Percentiles rank a stretch among this genome's conserved stretches.
phyloP scores from a whole-genome alignment of 75 land plant species.

The Cupressus sempervirens region DNA sequence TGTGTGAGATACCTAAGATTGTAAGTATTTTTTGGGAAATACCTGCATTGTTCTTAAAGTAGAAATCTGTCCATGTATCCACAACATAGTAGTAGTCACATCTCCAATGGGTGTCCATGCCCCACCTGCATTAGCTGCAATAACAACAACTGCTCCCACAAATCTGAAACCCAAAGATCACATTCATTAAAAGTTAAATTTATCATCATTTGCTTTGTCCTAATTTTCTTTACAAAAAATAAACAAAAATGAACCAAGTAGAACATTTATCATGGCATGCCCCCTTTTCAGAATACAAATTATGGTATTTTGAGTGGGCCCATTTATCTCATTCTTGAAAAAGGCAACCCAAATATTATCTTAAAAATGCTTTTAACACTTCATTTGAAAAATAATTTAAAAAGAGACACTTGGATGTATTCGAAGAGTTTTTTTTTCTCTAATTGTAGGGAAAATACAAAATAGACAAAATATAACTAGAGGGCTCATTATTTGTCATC shows the following conservation, averaged over 20 bases:
- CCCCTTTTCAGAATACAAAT: too few species aligned
- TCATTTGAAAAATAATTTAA: too few species aligned
- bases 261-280: neutral
- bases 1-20: neutral
- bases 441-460: too few species aligned
- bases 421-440: too few species aligned
- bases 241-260: neutral
- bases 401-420: too few species aligned
- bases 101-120: conserved; percentile 99
- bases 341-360: too few species aligned
- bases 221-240: conserved; percentile 5
- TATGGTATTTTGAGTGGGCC: too few species aligned
- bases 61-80: conserved; percentile 99
- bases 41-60: conserved; percentile 89
- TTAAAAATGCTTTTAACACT: too few species aligned
- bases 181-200: neutral
- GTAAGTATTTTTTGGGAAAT: neutral
- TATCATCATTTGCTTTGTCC: neutral
- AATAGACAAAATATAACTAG: too few species aligned
- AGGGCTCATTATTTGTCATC: too few species aligned
- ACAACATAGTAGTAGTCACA: conserved; percentile 99
- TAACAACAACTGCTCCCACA: conserved; percentile 96
- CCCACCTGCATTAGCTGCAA: conserved; percentile 99
- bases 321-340: too few species aligned
- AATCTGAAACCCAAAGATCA: conserved; percentile 37